These are phyloP conservation scores for Boletus subparvulus DNA, from an alignment of 768 basidiomycete species.

Conservation along the genomic window DNA sequence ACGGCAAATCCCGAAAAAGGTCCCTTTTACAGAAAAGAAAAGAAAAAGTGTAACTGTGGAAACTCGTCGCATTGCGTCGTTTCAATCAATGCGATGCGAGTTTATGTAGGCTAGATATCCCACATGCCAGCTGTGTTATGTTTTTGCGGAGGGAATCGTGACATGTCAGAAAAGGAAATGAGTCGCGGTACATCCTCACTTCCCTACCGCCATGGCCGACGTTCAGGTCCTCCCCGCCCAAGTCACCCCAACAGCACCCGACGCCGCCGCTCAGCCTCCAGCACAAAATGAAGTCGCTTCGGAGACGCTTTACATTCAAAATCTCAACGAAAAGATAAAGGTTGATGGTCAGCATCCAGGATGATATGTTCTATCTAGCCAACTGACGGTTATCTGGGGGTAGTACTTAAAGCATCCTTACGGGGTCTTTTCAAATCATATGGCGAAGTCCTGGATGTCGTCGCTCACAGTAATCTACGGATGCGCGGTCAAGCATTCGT, in stretches of 20 bases:
- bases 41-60: neutral
- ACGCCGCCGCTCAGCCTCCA: constrained; percentile 16
- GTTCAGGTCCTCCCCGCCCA: constrained; percentile 34
- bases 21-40: neutral
- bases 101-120: neutral
- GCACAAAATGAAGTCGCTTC: constrained; percentile 50
- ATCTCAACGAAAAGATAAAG: constrained; percentile 93
- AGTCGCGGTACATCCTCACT: neutral
- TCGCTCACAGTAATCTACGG: constrained; percentile 89
- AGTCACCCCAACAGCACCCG: constrained; percentile 18
- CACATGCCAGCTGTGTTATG: neutral
- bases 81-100: neutral
- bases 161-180: constrained; percentile 18
- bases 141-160: neutral
- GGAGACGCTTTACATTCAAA: constrained; percentile 95
- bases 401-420: constrained; percentile 87
- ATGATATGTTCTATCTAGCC: constrained; percentile 3
- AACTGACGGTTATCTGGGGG: constrained; percentile 7
- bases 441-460: constrained; percentile 91
- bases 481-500: constrained; percentile 99
- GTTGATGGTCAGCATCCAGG: constrained; percentile 52
- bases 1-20: constrained; percentile 24
- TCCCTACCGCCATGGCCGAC: constrained; percentile 36
- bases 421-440: constrained; percentile 90
- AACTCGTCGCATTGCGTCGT: neutral